Conservation (phyloP, 2,329 filamentous ascomycete genomes). For the Colletotrichum magnum region DNA sequence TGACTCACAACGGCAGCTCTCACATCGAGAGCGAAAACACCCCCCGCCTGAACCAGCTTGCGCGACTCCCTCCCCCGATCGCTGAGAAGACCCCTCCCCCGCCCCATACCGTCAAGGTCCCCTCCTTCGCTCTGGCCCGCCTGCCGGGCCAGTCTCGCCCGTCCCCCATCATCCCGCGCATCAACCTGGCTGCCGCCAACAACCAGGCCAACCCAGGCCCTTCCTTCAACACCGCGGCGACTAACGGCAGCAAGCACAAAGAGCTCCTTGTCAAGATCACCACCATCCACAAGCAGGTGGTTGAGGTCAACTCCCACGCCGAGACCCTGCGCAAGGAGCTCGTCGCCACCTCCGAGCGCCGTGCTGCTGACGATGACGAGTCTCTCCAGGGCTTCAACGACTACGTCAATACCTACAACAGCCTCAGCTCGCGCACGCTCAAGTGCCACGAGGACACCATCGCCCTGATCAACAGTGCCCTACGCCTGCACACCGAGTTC, state of each 20-base stretch:
- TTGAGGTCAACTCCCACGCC: slow-evolving; percentile 22
- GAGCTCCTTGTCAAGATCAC: not conserved
- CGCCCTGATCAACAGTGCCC: not conserved
- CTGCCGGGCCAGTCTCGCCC: too few relatives aligned
- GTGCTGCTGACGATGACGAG: not conserved
- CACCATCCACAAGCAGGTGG: not conserved
- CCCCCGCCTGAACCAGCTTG: slow-evolving; percentile 24
- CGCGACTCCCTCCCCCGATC: not conserved
- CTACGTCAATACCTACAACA: slow-evolving; percentile 4
- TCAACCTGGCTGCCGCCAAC: not conserved
- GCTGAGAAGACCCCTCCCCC: not conserved
- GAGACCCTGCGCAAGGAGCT: slow-evolving; percentile 15
- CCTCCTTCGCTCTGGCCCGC: not conserved
- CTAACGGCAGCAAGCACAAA: not conserved
- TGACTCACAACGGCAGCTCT: too few relatives aligned
- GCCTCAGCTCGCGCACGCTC: not conserved
- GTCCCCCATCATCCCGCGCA: too few relatives aligned
- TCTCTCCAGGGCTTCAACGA: not conserved
- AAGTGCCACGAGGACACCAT: slow-evolving; percentile 8
- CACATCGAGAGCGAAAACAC: slow-evolving; percentile 16
- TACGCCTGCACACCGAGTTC: slow-evolving; percentile 1
- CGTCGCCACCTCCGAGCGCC: not conserved
- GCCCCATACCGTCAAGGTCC: not conserved
- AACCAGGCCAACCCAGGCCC: too few relatives aligned
- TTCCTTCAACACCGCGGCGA: too few relatives aligned